These are phyloP conservation scores for Trypanosomatidae sp. DNA, from an alignment of 208 protist species.

Conservation along the genomic window DNA sequence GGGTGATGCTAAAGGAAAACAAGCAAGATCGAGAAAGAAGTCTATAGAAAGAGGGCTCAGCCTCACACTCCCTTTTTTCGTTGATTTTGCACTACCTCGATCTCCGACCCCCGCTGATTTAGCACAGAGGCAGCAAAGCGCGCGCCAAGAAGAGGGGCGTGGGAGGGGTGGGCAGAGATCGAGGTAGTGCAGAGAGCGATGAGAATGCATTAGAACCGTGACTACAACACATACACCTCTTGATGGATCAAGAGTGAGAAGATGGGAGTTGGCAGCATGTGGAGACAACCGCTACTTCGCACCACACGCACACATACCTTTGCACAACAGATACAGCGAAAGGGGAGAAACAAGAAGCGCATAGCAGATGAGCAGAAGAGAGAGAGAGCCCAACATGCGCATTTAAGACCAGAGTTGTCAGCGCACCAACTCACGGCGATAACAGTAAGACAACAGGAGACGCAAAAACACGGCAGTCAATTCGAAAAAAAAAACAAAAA, in stretches of 20 bases:
- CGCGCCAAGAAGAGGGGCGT: background rate
- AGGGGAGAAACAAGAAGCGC: background rate
- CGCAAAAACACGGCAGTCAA: background rate
- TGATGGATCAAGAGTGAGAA: background rate
- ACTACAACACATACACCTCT: background rate
- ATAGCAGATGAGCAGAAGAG: background rate
- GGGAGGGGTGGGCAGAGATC: background rate
- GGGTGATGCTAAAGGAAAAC: background rate
- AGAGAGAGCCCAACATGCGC: background rate
- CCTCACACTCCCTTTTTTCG: background rate
- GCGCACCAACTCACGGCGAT: background rate
- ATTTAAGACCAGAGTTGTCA: background rate
- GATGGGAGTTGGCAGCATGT: background rate
- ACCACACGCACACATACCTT: background rate
- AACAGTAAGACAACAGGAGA: background rate
- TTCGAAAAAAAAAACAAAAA: conserved; percentile 4
- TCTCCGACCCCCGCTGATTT: background rate
- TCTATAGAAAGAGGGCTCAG: background rate
- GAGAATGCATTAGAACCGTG: background rate
- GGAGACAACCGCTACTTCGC: background rate
- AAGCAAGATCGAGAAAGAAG: background rate
- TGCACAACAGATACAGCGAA: background rate
- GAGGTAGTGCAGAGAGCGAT: background rate
- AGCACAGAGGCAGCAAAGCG: background rate
- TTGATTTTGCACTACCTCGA: background rate